These are phyloP conservation scores for Hypoxylon trugodes DNA, from an alignment of 495 filamentous ascomycete species.

Conservation along the genomic window DNA sequence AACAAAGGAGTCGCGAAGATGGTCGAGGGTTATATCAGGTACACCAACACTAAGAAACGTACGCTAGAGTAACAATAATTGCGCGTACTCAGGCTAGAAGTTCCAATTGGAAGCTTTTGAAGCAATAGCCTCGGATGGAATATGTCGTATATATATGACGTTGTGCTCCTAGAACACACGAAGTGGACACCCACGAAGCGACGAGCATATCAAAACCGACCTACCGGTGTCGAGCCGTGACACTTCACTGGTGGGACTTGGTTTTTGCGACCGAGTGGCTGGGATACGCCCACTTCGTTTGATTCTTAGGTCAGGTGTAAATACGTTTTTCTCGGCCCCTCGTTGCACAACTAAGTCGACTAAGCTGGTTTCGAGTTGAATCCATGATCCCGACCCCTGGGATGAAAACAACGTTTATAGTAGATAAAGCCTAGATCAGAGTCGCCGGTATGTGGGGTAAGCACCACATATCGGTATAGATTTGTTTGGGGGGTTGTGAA, in stretches of 20 bases:
- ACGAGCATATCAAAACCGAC: conserved; percentile 20
- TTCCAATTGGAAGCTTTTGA: background rate
- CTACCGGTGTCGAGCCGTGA: conserved; percentile 24
- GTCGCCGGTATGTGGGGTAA: conserved; percentile 6
- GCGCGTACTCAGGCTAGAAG: background rate
- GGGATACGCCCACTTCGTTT: conserved; percentile 17
- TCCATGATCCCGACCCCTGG: conserved; percentile 28
- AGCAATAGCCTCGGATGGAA: conserved; percentile 16
- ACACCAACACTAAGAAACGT: background rate
- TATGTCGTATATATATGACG: conserved; percentile 20
- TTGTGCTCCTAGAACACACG: conserved; percentile 12
- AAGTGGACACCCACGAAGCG: conserved; percentile 22
- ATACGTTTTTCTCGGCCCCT: background rate
- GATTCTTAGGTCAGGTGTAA: conserved; percentile 3
- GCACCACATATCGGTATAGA: background rate
- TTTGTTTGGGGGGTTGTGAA: background rate
- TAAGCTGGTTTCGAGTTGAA: conserved; percentile 19
- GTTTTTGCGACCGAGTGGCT: conserved; percentile 27
- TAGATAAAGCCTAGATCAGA: conserved; percentile 15
- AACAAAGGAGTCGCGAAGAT: too few relatives aligned
- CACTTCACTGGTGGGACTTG: conserved; percentile 9
- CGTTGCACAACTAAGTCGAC: conserved; percentile 16
- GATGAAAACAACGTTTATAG: conserved; percentile 9
- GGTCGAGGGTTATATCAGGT: too few relatives aligned
- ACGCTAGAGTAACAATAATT: background rate